phyloP scores from a whole-genome alignment of 129 eudicot genomes.

The Flaveria robusta region DNA sequence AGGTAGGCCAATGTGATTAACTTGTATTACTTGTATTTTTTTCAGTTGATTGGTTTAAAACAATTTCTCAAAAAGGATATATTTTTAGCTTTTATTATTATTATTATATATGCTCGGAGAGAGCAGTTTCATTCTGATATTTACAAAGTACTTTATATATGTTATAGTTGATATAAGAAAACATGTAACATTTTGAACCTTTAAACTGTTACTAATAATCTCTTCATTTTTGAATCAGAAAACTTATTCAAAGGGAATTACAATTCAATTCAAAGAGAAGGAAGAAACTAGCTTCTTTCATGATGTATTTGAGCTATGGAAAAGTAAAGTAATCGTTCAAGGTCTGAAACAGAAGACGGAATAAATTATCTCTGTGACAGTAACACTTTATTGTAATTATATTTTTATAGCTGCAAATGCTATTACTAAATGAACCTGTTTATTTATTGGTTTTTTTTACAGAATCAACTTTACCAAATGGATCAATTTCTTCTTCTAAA shows the following conservation, averaged over 20 bases:
- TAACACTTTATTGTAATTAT: background rate
- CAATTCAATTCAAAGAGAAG: constrained; percentile 74
- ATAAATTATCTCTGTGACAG: background rate
- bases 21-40: background rate
- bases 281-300: constrained; percentile 84
- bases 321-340: constrained; percentile 54
- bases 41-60: too few species aligned
- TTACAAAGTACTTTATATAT: background rate
- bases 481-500: constrained; percentile 46
- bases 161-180: constrained; percentile 8
- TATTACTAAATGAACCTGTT: background rate
- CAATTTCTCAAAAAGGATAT: background rate
- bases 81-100: background rate
- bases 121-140: background rate
- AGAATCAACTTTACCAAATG: constrained; percentile 65
- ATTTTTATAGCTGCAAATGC: background rate
- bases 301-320: constrained; percentile 86
- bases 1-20: constrained; percentile 50
- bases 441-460: constrained; percentile 29
- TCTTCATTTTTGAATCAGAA: constrained; percentile 58
- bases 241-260: constrained; percentile 68
- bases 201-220: constrained; percentile 16
- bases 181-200: constrained; percentile 4
- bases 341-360: constrained; percentile 37
- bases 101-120: background rate